Evolutionary conservation across 208 protist genomes (phyloP).

Genomic region (Tetramitus jugosus): DNA sequence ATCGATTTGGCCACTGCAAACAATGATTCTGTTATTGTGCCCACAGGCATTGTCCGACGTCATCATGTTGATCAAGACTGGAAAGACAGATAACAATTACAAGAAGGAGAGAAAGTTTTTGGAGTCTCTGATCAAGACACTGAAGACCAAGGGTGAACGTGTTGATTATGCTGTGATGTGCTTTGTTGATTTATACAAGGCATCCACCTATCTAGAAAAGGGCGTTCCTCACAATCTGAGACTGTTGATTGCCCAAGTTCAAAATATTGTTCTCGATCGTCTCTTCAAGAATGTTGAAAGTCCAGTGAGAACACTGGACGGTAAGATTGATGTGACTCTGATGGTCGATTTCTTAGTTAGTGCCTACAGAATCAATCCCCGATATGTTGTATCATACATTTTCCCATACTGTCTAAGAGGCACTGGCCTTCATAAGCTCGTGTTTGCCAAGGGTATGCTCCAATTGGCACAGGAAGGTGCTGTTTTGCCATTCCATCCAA

Average conservation of each 20-base stretch:
- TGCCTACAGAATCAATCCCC: not conserved
- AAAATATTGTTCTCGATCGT: not conserved
- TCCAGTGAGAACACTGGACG: not conserved
- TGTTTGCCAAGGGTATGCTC: not conserved
- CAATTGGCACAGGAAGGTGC: not conserved
- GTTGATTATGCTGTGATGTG: not conserved
- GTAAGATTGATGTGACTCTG: not conserved
- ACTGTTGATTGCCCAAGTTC: not conserved
- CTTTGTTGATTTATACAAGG: constrained; percentile 21
- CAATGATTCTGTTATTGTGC: not conserved
- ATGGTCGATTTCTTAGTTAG: constrained; percentile 18
- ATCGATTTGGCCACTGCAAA: not conserved
- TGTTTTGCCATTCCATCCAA: not conserved
- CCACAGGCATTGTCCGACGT: not conserved
- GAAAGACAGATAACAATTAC: not conserved
- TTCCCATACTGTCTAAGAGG: not conserved
- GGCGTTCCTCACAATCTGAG: not conserved
- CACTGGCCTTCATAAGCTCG: not conserved
- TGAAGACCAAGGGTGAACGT: not conserved
- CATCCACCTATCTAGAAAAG: not conserved
- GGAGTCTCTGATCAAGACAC: not conserved
- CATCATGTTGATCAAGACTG: not conserved
- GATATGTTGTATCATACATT: not conserved
- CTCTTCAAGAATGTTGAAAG: not conserved
- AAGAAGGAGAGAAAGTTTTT: constrained; percentile 21